Base-by-base conservation (phyloP, 495 filamentous ascomycete species). In the Podospora fimiseda region DNA sequence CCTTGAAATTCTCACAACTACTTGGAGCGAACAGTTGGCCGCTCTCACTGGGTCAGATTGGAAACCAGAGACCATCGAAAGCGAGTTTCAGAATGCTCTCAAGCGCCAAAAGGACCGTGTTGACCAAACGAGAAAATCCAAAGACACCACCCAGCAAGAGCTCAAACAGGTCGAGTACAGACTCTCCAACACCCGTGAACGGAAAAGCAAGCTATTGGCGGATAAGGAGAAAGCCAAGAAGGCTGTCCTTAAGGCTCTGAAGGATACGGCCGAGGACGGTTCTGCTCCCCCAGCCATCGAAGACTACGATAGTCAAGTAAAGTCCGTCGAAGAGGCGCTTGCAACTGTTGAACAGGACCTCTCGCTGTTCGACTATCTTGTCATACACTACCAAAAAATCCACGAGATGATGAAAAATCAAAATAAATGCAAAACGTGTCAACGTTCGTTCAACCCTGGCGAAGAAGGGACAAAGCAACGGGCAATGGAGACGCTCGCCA, bases 121-220 rank as follows among this genome's bases (percentile, higher is more conserved):
- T 21, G 58, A 72, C 15, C 81, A 88, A 43, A 78, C 82, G 2
- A 82, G 87, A 59, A 75, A 78, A 42, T 72, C 82, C 39, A 84
- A 88, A 38, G 89, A 95, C 44, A 72, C 73, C 19, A 74, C 81
- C 8, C 82, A 76, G 59, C 77, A 85, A 61, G 84, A 95, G 49
- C 74, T 93, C 9, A 85, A 89, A 60, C 83, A 91, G 48, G 67
- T 88, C 18, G 84, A 93, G 55, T 88, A 80, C 64, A 89, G 85
- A 61, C 73, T 95, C n/a, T 84, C 80, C 14, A 82, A 74, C 41
- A 64, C 70, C 11, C 77, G 79, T 24, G 80, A 81, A 16, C 81
- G 73, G 44, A 68, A 87, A 21, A 81, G 74, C 42, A 80, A 82
- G 60, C 84, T 84, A 48, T 71, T 80, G 23, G 74, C 80, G 42